A percentile compares a stretch with the other conserved stretches of the same genome.
These are phyloP conservation scores for Sordariomycetes sp. DNA, from an alignment of 2,329 filamentous ascomycete species.

Conservation along the genomic window DNA sequence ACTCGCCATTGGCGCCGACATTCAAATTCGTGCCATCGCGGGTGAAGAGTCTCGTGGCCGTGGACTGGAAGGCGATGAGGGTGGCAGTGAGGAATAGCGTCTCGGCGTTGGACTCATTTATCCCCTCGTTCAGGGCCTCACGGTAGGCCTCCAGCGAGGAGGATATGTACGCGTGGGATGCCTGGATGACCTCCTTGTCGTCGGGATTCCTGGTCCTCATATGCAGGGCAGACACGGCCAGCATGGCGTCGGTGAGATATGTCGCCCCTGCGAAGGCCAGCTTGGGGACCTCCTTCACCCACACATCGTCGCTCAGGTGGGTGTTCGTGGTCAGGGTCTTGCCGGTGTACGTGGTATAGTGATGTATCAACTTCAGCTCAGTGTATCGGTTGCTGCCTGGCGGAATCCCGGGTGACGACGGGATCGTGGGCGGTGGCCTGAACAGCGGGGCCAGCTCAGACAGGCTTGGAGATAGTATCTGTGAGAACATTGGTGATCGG, in stretches of 20 bases:
- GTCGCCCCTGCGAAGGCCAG: conserved; percentile 45
- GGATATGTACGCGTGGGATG: conserved; percentile 52
- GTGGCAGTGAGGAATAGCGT: conserved; percentile 48
- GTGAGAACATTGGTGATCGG: background rate
- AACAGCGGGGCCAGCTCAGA: background rate
- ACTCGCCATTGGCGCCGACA: conserved; percentile 26
- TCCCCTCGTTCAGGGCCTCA: conserved; percentile 38
- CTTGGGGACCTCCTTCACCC: conserved; percentile 45
- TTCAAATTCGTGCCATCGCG: conserved; percentile 32
- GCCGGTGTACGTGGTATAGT: conserved; percentile 47
- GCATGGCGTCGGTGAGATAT: conserved; percentile 48
- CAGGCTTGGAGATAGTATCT: background rate
- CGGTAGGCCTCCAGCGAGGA: conserved; percentile 49
- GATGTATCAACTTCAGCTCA: conserved; percentile 50
- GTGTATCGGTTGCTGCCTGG: conserved; percentile 28
- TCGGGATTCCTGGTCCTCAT: conserved; percentile 40
- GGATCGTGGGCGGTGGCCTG: conserved; percentile 7
- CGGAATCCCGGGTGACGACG: conserved; percentile 16
- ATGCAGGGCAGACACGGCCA: conserved; percentile 52
- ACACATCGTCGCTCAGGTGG: conserved; percentile 38
- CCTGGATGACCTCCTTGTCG: conserved; percentile 46
- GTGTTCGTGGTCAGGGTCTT: conserved; percentile 44
- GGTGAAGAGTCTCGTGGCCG: conserved; percentile 47
- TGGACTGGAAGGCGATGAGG: conserved; percentile 54
- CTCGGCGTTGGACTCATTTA: conserved; percentile 46